Percentiles rank a stretch among this genome's conserved stretches.
Evolutionary conservation across 768 basidiomycete genomes (phyloP).

Genomic region (Pleurotus giganteus): DNA sequence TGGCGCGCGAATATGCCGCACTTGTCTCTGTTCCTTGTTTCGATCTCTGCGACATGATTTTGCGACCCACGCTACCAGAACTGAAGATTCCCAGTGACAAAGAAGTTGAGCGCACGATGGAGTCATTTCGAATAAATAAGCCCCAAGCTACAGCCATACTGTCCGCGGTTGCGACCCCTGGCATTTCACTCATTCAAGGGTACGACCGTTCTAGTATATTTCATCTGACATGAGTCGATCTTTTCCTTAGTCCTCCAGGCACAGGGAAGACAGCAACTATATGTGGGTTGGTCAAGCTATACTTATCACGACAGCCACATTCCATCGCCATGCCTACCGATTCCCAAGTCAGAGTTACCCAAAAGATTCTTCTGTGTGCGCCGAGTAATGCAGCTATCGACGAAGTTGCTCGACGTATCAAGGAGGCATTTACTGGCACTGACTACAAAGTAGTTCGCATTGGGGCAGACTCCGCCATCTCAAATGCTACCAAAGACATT

Average conservation of each 20-base stretch:
- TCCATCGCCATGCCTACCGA: constrained; percentile 37
- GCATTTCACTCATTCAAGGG: constrained; percentile 96
- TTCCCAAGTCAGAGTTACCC: constrained; percentile 35
- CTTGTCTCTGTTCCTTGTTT: constrained; percentile 81
- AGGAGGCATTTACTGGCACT: constrained; percentile 41
- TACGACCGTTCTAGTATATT: no score
- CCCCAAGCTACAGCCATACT: constrained; percentile 92
- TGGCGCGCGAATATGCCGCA: constrained; percentile 90
- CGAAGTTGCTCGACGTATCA: constrained; percentile 87
- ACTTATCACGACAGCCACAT: constrained; percentile 64
- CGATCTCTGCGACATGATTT: constrained; percentile 68
- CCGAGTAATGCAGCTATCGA: constrained; percentile 99
- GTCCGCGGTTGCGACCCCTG: constrained; percentile 64
- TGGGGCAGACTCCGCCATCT: constrained; percentile 74
- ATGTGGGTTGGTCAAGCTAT: constrained; percentile 86
- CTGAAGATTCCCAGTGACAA: constrained; percentile 39
- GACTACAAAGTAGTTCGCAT: constrained; percentile 79
- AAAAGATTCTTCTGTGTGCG: constrained; percentile 86
- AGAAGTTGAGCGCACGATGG: constrained; percentile 68
- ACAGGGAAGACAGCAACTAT: constrained; percentile 99
- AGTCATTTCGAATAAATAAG: constrained; percentile 75
- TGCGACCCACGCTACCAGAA: constrained; percentile 61
- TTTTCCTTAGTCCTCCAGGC: constrained; percentile 83
- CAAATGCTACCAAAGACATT: constrained; percentile 77
- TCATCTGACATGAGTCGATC: no score